Base-by-base conservation (phyloP, 176 grass and related monocot species). In the Oryza officinalis region DNA sequence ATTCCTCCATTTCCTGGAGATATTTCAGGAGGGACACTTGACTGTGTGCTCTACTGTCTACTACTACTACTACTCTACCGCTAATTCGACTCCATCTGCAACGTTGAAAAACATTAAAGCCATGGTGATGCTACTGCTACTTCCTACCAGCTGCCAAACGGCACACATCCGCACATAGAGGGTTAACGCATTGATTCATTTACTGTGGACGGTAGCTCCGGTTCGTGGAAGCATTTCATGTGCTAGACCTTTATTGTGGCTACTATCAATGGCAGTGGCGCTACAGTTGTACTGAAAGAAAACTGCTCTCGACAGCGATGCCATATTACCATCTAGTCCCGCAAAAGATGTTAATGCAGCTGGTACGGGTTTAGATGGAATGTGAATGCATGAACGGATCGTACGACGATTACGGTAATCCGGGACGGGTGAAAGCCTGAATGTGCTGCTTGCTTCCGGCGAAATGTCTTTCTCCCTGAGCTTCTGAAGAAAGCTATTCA, bases 1-100 rank as follows among this genome's bases (percentile, higher is more conserved):
- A 50, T 83, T 79, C 46, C 30, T 41, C 79, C 67, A 78, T 78
- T 63, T 68, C 57, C 35, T 38, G 59, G 22, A 86, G 88, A 90
- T 82, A 83, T 86, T 90, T 83, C 25, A 0, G 26, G 30, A 46
- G 66, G 59, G 54, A 3, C 71, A 75, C 82, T 70, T 37, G 43
- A 85, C 65, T 69, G 83, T 71, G 38, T 31, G 38, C 23, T 74
- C 20, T 52, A 52, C 13, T 15, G 11, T 47, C 45, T 15, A 47
- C 5, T 35, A 35, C 45, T 15, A 47, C 5, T 35, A 35, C 33
- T 30, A 1, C 43, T 13, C 10, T 38, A 20, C 68, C 72, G 20
- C 35, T 18, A 1, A 49, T 32, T 27, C 44, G 40, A 2, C 54
- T 66, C 67, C 80, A 72, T 71, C 85, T 72, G 74, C 72, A 28